Evolutionary conservation across 2,329 filamentous ascomycete species (phyloP).

Genomic region (Hypoxylon sp.): DNA sequence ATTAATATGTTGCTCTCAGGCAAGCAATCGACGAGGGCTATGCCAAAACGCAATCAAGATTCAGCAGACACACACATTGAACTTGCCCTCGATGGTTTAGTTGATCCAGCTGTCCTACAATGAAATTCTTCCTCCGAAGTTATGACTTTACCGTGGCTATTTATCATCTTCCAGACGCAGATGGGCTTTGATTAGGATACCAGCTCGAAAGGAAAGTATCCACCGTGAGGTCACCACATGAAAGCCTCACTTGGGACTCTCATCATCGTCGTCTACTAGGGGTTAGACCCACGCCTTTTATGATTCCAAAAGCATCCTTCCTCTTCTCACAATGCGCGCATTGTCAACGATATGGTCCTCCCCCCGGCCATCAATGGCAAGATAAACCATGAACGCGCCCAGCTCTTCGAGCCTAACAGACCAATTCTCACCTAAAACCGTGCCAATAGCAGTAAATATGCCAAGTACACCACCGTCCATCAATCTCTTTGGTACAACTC

Average conservation of each 20-base stretch:
- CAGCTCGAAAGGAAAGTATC: not conserved
- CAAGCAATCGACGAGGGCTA: not conserved
- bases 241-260: not conserved
- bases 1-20: slow-evolving; percentile 2
- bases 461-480: not conserved
- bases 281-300: not conserved
- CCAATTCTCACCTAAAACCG: slow-evolving; percentile 46
- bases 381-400: slow-evolving; percentile 48
- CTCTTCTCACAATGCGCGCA: slow-evolving; percentile 44
- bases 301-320: slow-evolving; percentile 44
- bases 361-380: slow-evolving; percentile 43
- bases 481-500: slow-evolving; percentile 34
- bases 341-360: slow-evolving; percentile 47
- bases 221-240: not conserved
- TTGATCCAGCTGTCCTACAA: not conserved
- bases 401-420: slow-evolving; percentile 46
- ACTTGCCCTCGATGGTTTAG: not conserved
- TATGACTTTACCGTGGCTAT: not conserved
- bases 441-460: slow-evolving; percentile 17
- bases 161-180: not conserved
- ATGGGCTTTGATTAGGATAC: not conserved
- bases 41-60: not conserved
- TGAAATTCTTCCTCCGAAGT: not conserved
- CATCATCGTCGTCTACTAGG: slow-evolving; percentile 12
- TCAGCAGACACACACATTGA: not conserved